Evolutionary conservation across 1,284 basidiomycete species (phyloP), one percentile per base, ranked within the genome.

Genomic region (Singerocomus inundabilis): DNA sequence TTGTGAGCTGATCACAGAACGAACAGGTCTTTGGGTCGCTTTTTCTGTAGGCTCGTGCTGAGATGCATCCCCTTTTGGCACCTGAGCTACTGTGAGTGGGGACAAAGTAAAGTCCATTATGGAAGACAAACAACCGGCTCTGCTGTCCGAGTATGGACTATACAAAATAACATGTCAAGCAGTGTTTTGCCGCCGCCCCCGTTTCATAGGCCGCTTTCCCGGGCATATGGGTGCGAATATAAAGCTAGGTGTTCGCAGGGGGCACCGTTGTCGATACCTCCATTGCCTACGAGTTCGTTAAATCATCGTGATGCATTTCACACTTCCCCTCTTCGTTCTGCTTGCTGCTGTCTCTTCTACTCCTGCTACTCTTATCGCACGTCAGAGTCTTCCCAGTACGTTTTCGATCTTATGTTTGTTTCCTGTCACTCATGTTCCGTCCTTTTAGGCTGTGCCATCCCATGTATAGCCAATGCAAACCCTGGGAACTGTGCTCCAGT

Each of bases 221-320:
- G 16, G 15, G 15, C 7, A 32, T 41, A 8, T 34, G 12, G 13
- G 34, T 8, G 16, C 16, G 11, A 26, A 16, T 44, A 45, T 44
- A 51, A 34, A 35, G 31, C 37, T 10, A 5, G 30, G 29, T 3
- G 30, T 25, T 36, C 21, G 15, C 4, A 5, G 6, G 10, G n/a
- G 4, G 2, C 26, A 16, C 25, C 10, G 15, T 16, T 16, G 1
- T n/a, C n/a, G n/a, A n/a, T n/a, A n/a, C 11, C 26, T 25, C 24
- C 8, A 24, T 37, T 5, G 32, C 5, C 16, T 25, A 12, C 36
- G 8, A n/a, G 8, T 11, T 18, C 5, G 5, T 50, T 24, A 36
- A 38, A 44, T 39, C 45, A 60, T 56, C 61, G 73, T 47, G 52
- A 86, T 87, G 85, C 81, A 77, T 61, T 76, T 81, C 72, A 63